phyloP scores from a whole-genome alignment of 2,329 filamentous ascomycete genomes.

The Madurella mycetomatis region DNA sequence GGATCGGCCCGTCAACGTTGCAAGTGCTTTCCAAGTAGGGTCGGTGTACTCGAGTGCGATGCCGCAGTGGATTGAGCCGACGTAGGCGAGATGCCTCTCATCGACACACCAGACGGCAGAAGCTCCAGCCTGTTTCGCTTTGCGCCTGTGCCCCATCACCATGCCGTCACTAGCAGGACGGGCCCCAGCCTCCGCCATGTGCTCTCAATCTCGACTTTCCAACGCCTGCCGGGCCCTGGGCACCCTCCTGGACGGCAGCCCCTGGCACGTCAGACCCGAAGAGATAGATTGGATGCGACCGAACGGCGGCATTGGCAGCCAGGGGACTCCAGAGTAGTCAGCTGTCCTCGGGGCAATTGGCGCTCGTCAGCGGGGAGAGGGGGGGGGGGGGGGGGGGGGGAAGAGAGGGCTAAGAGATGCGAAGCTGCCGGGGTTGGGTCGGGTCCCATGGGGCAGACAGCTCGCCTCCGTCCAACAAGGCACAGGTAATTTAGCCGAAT shows the following conservation, averaged over 20 bases:
- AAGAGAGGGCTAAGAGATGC: constrained; percentile 14
- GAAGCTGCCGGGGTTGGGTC: constrained; percentile 7
- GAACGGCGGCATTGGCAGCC: constrained; percentile 10
- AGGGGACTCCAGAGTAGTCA: not conserved
- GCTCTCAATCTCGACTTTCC: not conserved
- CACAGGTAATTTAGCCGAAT: constrained; percentile 27
- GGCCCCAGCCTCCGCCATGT: not conserved
- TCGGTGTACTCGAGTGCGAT: constrained; percentile 3
- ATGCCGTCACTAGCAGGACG: not conserved
- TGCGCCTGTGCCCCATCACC: not conserved
- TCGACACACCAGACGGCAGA: not conserved
- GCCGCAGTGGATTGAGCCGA: constrained; percentile 18
- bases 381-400: not conserved
- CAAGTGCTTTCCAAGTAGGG: constrained; percentile 4
- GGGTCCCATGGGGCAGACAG: constrained; percentile 12
- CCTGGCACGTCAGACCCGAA: constrained; percentile 10
- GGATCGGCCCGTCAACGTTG: not conserved
- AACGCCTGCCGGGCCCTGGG: not conserved
- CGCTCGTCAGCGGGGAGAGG: not conserved
- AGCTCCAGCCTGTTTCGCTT: not conserved
- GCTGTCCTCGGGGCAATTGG: not conserved
- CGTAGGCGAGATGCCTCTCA: constrained; percentile 9
- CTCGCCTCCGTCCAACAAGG: constrained; percentile 19
- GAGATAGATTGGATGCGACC: constrained; percentile 17
- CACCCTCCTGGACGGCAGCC: not conserved